Evolutionary conservation across 352 stramenopile genomes (phyloP).

Genomic region (Globisporangium orthogonon): DNA sequence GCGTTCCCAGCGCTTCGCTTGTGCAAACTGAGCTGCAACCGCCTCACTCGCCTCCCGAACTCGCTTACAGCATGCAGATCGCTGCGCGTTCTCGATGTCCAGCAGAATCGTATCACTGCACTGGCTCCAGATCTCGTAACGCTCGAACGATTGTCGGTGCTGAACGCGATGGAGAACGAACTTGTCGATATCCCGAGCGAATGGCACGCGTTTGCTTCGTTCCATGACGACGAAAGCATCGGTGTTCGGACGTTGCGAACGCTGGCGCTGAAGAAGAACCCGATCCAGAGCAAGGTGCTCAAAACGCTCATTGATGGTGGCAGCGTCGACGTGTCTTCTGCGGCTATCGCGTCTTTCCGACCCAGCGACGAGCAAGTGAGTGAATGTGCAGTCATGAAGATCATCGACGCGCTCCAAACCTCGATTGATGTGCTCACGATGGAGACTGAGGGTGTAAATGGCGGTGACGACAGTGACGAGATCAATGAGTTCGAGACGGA

Average conservation of each 20-base stretch:
- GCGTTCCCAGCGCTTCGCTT: slow-evolving; percentile 26
- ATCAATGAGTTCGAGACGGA: slow-evolving; percentile 3
- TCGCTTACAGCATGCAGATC: slow-evolving; percentile 23
- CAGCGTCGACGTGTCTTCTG: slow-evolving; percentile 2
- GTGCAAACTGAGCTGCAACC: slow-evolving; percentile 38
- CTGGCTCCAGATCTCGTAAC: slow-evolving; percentile 22
- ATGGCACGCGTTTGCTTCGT: slow-evolving; percentile 36
- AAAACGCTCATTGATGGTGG: slow-evolving; percentile 30
- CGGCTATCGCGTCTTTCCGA: slow-evolving; percentile 5
- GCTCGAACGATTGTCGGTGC: slow-evolving; percentile 22
- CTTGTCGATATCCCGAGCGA: slow-evolving; percentile 33
- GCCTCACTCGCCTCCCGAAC: slow-evolving; percentile 23
- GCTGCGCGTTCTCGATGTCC: slow-evolving; percentile 36
- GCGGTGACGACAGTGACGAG: slow-evolving; percentile 8
- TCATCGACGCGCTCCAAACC: slow-evolving; percentile 41
- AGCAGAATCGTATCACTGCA: slow-evolving; percentile 36
- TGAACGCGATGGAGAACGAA: slow-evolving; percentile 47
- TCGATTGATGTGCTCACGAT: slow-evolving; percentile 9
- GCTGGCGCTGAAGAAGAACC: slow-evolving; percentile 42
- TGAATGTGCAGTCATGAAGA: slow-evolving; percentile 39
- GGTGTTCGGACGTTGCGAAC: slow-evolving; percentile 25
- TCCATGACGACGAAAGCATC: slow-evolving; percentile 6
- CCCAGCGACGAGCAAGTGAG: slow-evolving; percentile 22
- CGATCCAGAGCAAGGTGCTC: slow-evolving; percentile 25
- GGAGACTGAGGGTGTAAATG: neutral